A percentile compares a stretch with the other conserved stretches of the same genome.
These are phyloP conservation scores for Lipomyces chichibuensis DNA, from an alignment of 805 yeast species.

Conservation along the genomic window DNA sequence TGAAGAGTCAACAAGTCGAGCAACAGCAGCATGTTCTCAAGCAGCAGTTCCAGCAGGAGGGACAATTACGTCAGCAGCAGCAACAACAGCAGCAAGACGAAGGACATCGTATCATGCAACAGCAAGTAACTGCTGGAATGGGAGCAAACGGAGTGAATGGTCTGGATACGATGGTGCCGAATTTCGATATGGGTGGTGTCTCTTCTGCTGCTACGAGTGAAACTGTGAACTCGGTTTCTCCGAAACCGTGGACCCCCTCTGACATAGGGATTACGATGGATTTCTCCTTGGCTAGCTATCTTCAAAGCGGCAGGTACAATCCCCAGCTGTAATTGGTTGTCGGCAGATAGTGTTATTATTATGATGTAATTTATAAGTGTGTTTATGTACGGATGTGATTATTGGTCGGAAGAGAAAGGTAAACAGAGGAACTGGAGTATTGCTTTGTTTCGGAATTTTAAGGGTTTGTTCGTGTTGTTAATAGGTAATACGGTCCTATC, in stretches of 20 bases:
- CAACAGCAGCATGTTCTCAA: neutral
- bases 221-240: neutral
- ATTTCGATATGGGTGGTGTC: neutral
- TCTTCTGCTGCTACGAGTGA: neutral
- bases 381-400: neutral
- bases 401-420: neutral
- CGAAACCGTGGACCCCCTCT: neutral
- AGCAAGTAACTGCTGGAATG: neutral
- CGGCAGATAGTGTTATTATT: neutral
- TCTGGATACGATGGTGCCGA: neutral
- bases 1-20: neutral
- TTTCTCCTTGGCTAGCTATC: neutral
- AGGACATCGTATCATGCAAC: neutral
- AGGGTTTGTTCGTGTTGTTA: neutral
- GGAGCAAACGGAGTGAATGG: neutral
- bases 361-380: neutral
- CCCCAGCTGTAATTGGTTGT: neutral
- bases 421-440: neutral
- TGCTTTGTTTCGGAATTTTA: neutral
- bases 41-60: neutral
- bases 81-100: neutral
- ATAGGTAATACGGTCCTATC: neutral
- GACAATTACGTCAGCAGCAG: neutral
- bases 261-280: neutral
- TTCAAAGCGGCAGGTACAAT: neutral